Percentiles rank a stretch among this genome's conserved stretches.
These are phyloP conservation scores for Plenodomus tracheiphilus DNA, from an alignment of 2,329 filamentous ascomycete genomes.

Conservation along the genomic window DNA sequence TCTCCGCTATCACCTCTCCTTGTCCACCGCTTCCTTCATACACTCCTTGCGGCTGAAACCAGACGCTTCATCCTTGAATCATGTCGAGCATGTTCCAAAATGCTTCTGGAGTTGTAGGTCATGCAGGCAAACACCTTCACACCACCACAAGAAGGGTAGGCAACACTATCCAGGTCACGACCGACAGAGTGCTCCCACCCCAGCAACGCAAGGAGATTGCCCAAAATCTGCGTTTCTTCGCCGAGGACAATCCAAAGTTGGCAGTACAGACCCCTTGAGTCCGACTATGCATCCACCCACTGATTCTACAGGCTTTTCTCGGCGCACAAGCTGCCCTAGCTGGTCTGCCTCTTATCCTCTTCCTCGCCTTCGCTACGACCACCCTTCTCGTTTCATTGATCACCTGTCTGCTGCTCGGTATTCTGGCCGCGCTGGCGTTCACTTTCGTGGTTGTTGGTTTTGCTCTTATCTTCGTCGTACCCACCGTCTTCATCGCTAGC, in stretches of 20 bases:
- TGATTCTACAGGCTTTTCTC: constrained; percentile 64
- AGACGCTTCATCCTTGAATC: background rate
- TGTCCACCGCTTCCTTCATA: background rate
- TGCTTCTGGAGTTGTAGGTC: constrained; percentile 32
- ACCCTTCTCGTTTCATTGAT: constrained; percentile 66
- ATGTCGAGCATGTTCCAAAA: constrained; percentile 26
- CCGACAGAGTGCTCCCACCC: constrained; percentile 62
- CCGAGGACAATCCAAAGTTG: constrained; percentile 67
- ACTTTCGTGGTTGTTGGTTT: constrained; percentile 69
- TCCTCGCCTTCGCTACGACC: constrained; percentile 66
- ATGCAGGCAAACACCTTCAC: constrained; percentile 18
- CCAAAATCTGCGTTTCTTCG: constrained; percentile 59
- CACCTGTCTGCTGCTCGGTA: constrained; percentile 58
- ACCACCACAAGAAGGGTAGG: constrained; percentile 14
- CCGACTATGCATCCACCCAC: background rate
- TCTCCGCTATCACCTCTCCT: background rate
- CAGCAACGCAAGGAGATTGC: constrained; percentile 62
- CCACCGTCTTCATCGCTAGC: constrained; percentile 68
- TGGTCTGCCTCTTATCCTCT: constrained; percentile 68
- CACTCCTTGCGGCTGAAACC: background rate
- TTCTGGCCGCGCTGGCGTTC: constrained; percentile 61
- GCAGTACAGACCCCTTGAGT: constrained; percentile 56
- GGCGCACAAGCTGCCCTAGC: constrained; percentile 66
- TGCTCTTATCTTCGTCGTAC: constrained; percentile 68
- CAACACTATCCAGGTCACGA: constrained; percentile 36